phyloP scores from a whole-genome alignment of 176 grass and related monocot species.

The Saccharum officinarum region DNA sequence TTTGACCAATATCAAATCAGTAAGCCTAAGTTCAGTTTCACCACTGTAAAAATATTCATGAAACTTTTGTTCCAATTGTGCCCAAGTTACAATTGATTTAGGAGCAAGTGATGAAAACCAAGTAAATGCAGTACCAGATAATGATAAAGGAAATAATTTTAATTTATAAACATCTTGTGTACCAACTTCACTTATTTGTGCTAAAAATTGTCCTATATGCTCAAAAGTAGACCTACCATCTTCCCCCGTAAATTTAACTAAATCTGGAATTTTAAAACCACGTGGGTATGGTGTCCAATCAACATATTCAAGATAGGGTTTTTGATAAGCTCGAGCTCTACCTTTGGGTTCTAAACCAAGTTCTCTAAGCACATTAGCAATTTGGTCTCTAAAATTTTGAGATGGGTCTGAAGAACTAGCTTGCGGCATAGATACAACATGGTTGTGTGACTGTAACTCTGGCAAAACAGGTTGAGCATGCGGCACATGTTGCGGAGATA shows the following conservation, averaged over 20 bases:
- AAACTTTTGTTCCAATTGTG: neutral
- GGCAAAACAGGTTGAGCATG: neutral
- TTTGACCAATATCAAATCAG: neutral
- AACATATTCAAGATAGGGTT: neutral
- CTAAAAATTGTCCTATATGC: neutral
- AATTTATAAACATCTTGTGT: neutral
- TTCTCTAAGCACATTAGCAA: too few relatives aligned
- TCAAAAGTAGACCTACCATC: neutral
- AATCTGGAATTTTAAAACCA: slow-evolving; percentile 13
- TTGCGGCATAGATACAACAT: neutral
- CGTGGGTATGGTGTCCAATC: neutral
- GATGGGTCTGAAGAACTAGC: too few relatives aligned
- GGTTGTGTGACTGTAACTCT: neutral
- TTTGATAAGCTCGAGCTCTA: too few relatives aligned
- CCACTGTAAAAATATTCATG: slow-evolving; percentile 9
- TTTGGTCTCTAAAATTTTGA: too few relatives aligned
- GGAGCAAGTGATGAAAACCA: neutral
- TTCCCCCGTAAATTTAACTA: neutral
- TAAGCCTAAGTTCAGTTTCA: neutral
- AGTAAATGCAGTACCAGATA: neutral
- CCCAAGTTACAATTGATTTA: neutral
- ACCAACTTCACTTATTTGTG: neutral
- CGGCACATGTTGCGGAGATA: neutral
- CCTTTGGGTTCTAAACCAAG: too few relatives aligned
- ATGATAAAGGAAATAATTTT: neutral